Base-by-base conservation (phyloP, 2,329 filamentous ascomycete genomes). In the Pseudovirgaria hyperparasitica region DNA sequence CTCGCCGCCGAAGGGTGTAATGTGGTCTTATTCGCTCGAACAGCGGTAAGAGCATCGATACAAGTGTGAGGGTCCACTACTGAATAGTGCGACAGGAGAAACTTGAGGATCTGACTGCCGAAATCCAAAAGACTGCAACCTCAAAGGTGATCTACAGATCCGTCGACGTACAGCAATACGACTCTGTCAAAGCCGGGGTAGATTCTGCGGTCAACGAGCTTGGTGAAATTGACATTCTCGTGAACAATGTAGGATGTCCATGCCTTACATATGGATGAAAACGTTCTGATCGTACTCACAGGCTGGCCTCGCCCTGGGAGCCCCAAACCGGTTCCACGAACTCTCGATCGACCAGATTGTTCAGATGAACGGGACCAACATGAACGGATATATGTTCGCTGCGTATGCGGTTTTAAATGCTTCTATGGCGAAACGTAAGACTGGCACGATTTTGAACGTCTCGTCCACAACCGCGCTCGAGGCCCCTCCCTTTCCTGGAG, bases 371-470 rank as follows among this genome's bases (percentile, higher is more conserved):
- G 42, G 44, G 22, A 66, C 62, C 0, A 66, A 67, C 32, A 53
- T 66, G 31, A 57, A 57, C 30, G 62, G 63, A 3, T 48, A 54
- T 36, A 62, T 67, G 55, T 61, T 53, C 24, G 51, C 51, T 1
- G 55, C 61, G 0, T 54, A 65, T 32, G 50, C 56, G 0, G 58
- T 59, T 0, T 48, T 65, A 2, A 65, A 64, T 23, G 41, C 45
- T 4, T 48, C 46, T 16, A 62, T 63, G 52, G 48, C 56, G 30
- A 34, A 42, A 7, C 41, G 46, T 0, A 54, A 54, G 16, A 30
- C 35, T 9, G 61, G 60, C 2, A 63, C 58, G 2, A 65, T 67
- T 15, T 34, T 67, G 1, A 67, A 66, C 33, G 42, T 66, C 9
- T 62, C 63, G 1, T 62, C 57, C 0, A 52, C 54, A 0, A 67